These are phyloP conservation scores for Monosporascus sp. DNA, from an alignment of 2,329 filamentous ascomycete species.

Conservation along the genomic window DNA sequence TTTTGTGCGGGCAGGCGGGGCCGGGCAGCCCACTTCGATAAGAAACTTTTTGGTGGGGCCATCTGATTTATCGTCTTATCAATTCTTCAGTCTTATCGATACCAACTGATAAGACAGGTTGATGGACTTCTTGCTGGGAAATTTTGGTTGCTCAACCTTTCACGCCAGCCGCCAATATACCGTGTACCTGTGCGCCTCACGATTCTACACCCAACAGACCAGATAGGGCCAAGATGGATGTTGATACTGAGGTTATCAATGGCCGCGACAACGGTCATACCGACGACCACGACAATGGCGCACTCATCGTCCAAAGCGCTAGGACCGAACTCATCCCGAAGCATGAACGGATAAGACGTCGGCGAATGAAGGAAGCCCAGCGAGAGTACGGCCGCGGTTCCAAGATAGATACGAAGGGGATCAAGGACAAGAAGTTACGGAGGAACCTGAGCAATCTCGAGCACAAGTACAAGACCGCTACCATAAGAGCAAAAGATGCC, in stretches of 20 bases:
- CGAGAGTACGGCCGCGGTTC: conserved; percentile 80
- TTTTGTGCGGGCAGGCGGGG: not conserved
- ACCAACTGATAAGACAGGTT: not conserved
- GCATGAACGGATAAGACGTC: conserved; percentile 45
- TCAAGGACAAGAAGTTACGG: conserved; percentile 88
- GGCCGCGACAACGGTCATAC: conserved; percentile 26
- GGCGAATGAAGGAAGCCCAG: conserved; percentile 58
- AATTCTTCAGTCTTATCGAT: not conserved
- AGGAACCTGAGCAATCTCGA: conserved; percentile 76
- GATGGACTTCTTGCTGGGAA: conserved; percentile 2
- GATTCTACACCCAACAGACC: not conserved
- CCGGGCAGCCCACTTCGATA: not conserved
- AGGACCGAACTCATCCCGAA: conserved; percentile 49
- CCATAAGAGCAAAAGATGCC: conserved; percentile 84
- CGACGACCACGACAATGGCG: conserved; percentile 46
- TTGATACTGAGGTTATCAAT: conserved; percentile 18
- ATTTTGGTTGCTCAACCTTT: conserved; percentile 11
- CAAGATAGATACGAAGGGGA: conserved; percentile 63
- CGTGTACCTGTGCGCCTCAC: not conserved
- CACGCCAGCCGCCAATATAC: not conserved
- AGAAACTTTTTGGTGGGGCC: conserved; percentile 10
- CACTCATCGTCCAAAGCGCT: conserved; percentile 43
- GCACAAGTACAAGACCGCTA: conserved; percentile 73
- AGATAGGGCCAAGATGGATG: conserved; percentile 18
- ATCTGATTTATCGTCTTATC: conserved; percentile 7